These are phyloP conservation scores for Cladosporium oxysporum DNA, from an alignment of 2,329 filamentous ascomycete genomes.

Conservation along the genomic window DNA sequence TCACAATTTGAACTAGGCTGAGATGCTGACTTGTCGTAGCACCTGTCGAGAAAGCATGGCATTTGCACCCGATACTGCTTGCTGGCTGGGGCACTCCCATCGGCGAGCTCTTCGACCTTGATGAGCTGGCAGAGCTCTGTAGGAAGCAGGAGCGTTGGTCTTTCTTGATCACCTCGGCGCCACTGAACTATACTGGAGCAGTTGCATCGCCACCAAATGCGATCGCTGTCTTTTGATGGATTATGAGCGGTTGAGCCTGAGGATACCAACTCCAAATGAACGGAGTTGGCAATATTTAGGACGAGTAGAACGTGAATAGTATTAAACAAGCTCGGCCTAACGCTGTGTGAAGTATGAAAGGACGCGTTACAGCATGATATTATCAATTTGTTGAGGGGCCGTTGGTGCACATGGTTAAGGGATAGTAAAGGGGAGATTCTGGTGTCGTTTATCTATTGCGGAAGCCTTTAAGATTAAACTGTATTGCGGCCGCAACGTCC, in stretches of 20 bases:
- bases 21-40: background rate
- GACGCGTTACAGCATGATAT: background rate
- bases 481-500: background rate
- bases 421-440: background rate
- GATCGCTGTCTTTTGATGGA: constrained; percentile 22
- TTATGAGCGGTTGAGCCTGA: background rate
- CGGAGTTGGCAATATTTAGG: background rate
- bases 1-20: too few relatives aligned
- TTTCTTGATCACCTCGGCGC: constrained; percentile 28
- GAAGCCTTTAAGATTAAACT: background rate
- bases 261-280: background rate
- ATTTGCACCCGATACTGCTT: constrained; percentile 17
- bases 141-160: constrained; percentile 32
- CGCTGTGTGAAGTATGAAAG: background rate
- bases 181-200: constrained; percentile 18
- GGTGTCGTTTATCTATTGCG: background rate
- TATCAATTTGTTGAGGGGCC: background rate
- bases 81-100: constrained; percentile 30
- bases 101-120: constrained; percentile 40
- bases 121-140: constrained; percentile 34
- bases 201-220: constrained; percentile 25
- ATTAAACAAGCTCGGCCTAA: background rate
- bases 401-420: background rate
- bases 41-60: background rate
- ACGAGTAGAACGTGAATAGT: background rate